Conservation (phyloP, 257 asterid genomes). For the Scutellaria galericulata region DNA sequence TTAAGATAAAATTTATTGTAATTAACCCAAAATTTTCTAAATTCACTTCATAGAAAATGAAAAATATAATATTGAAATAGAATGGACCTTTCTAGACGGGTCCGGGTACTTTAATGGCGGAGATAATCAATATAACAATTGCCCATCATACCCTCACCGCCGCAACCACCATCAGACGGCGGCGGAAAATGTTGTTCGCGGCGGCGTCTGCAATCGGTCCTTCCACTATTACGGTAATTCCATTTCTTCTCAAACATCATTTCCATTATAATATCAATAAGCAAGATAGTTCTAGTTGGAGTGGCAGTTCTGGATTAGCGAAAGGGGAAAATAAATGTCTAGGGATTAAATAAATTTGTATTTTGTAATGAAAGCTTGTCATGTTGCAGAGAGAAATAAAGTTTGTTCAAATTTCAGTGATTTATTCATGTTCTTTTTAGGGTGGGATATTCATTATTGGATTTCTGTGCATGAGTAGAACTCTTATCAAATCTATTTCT, state of each 20-base stretch:
- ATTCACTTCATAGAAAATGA: no score
- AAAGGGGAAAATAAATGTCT: neutral
- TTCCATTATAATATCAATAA: neutral
- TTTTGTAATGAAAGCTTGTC: neutral
- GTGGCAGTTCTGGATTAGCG: neutral
- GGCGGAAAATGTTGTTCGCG: constrained; percentile 32
- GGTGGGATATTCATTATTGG: no score
- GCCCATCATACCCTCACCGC: constrained; percentile 16
- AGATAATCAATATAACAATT: constrained; percentile 3
- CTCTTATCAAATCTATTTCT: no score
- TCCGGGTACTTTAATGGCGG: neutral
- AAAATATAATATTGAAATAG: no score
- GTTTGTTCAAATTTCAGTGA: neutral
- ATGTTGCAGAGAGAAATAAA: neutral
- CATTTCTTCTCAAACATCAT: constrained; percentile 2
- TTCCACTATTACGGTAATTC: constrained; percentile 25
- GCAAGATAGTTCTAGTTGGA: neutral
- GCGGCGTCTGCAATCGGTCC: constrained; percentile 4
- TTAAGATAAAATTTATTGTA: no score
- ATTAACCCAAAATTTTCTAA: no score
- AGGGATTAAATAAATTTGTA: neutral
- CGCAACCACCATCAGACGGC: constrained; percentile 18
- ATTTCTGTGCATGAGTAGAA: neutral
- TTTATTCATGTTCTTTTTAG: neutral
- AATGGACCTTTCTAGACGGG: neutral